Conservation (phyloP, 129 eudicot species). For the carrot (Daucus carota) region DH1_v3.0 NC_030382.2:14475001-14475500, state of each 20-base stretch:
- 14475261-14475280: neutral
- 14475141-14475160: neutral
- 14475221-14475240: neutral
- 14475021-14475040: neutral
- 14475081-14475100: neutral
- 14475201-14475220: neutral
- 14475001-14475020: neutral
- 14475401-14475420: slow-evolving; percentile 5
- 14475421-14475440: slow-evolving; percentile 68
- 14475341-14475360: neutral
- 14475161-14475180: neutral
- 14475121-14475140: neutral
- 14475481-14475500: slow-evolving; percentile 54
- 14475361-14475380: slow-evolving; percentile 50
- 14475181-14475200: neutral
- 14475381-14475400: slow-evolving; percentile 84
- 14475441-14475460: slow-evolving; percentile 69
- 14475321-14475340: neutral
- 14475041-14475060: neutral
- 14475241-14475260: neutral
- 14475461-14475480: slow-evolving; percentile 63
- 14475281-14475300: slow-evolving; percentile 5
- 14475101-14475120: neutral
- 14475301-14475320: neutral
- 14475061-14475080: neutral